phyloP scores from a whole-genome alignment of 306 rosid genomes.

The Castanopsis chinensis region DNA sequence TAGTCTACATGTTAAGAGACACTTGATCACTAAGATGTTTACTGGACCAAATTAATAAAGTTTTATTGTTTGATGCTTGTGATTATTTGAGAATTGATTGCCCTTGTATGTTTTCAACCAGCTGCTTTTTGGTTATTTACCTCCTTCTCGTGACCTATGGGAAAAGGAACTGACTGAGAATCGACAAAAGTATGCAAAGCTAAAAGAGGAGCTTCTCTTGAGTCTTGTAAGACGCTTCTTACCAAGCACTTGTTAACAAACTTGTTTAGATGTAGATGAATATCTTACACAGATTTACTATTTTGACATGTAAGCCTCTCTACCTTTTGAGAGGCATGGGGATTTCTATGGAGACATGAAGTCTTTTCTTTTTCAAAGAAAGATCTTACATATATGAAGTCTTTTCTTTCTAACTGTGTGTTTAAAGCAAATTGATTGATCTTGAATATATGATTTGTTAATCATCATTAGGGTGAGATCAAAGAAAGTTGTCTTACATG shows the following conservation, averaged over 20 bases:
- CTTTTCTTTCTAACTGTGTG: no score
- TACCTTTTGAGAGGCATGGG: no score
- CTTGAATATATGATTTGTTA: no score
- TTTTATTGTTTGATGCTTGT: slow-evolving; percentile 6
- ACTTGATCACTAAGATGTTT: neutral
- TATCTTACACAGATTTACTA: neutral
- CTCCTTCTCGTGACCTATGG: slow-evolving; percentile 66
- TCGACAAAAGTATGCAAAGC: slow-evolving; percentile 54
- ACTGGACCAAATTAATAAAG: slow-evolving; percentile 9
- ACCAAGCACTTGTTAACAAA: slow-evolving; percentile 1
- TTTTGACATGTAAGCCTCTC: no score
- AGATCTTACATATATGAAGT: no score
- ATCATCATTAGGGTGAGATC: no score
- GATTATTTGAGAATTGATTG: slow-evolving; percentile 33
- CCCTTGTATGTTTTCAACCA: slow-evolving; percentile 41
- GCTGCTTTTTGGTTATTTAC: slow-evolving; percentile 78
- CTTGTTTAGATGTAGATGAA: slow-evolving; percentile 13
- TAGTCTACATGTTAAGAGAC: neutral
- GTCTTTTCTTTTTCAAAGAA: no score
- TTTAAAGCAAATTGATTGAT: no score
- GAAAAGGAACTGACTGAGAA: slow-evolving; percentile 54
- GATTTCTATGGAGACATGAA: no score
- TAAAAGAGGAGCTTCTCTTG: slow-evolving; percentile 68
- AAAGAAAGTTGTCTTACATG: no score
- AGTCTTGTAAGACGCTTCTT: slow-evolving; percentile 63